Base-by-base conservation (phyloP, 768 basidiomycete genomes). In the Neoboletus brunneissimus region DNA sequence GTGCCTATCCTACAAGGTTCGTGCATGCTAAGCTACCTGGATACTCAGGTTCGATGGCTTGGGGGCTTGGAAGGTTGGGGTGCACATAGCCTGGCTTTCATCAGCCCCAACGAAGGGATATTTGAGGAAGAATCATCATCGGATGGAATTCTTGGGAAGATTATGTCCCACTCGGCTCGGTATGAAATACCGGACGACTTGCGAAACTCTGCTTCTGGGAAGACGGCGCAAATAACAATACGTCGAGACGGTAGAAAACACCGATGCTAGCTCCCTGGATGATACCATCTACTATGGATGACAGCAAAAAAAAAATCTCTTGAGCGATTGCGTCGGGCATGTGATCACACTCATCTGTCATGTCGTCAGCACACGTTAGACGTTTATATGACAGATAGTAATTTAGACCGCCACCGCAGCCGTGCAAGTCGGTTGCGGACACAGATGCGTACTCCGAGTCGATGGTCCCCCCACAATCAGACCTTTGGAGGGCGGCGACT, bases 211-310 rank as follows among this genome's bases (percentile, higher is more conserved):
- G n/a, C 20, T 20, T 53, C 54, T 55, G 61, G 63, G 54, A 56
- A 54, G 50, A 25, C 7, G 16, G 23, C 13, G 9, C 23, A 38
- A 29, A 54, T 20, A 42, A 23, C 7, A n/a, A 34, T 32, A 20
- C 35, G 54, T 57, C 44, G 46, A 46, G 52, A 55, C 56, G 57
- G 29, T 29, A 13, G 20, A 64, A 42, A 48, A 23, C n/a, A 18
- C 40, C 25, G 22, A 40, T 46, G 51, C 9, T 34, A 23, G 8
- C 16, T 23, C 52, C 16, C 5, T 27, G 47, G 37, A 51, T 44
- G 57, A 48, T 51, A 40, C 4, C 40, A 18, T 31, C 31, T 42
- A 23, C 46, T 16, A 43, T 38, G 53, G 46, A 20, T 40, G 38
- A 2, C n/a, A 29, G 6, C 18, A 31, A 34, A 20, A 31, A 31